Evolutionary conservation across 371 early-diverging fungal species (phyloP), one percentile per base, ranked within the genome.

Genomic region (Mortierella sp.): DNA sequence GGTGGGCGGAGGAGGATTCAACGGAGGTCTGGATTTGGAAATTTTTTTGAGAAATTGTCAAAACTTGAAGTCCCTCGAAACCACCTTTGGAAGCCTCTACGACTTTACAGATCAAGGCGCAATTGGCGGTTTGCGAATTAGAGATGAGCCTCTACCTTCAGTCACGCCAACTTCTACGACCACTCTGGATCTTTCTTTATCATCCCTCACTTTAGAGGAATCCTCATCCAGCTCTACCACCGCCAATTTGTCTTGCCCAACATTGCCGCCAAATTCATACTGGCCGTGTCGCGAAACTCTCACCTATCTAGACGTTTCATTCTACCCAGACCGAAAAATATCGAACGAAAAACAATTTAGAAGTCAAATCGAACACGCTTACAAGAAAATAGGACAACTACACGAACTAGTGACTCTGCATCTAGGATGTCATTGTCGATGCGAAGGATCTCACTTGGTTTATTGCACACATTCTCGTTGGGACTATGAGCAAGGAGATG

Each of bases 361-460:
- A 23, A 26, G 42, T 1, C 60, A 60, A 29, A 23, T 60, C 15
- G 60, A 60, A 42, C 37, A 37, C 13, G 29, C 42, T 0, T 60
- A 60, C 60, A 37, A 22, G 23, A 60, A 60, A 40, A n/a, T 60
- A 12, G 60, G 60, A 22, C 60, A 60, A 37, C 42, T 60, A 5
- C 35, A 34, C 23, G 42, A 12, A 13, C 40, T 60, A 23, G 60
- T 28, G 60, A 40, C 22, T n/a, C 15, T 60, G 9, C 42, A 60
- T 40, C 3, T 60, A 42, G 60, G 60, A 60, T 60, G 60, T 22
- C 26, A 42, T 17, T 60, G 60, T 37, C 60, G 60, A 23, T 60
- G 60, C 42, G 22, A 28, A 17, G 37, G 60, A 40, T 42, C 34
- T n/a, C 60, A 60, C 19, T 26, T 60, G 23, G 26, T 26, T 26